phyloP scores from a whole-genome alignment of 2,329 filamentous ascomycete genomes.

The Amylocarpus encephaloides region DNA sequence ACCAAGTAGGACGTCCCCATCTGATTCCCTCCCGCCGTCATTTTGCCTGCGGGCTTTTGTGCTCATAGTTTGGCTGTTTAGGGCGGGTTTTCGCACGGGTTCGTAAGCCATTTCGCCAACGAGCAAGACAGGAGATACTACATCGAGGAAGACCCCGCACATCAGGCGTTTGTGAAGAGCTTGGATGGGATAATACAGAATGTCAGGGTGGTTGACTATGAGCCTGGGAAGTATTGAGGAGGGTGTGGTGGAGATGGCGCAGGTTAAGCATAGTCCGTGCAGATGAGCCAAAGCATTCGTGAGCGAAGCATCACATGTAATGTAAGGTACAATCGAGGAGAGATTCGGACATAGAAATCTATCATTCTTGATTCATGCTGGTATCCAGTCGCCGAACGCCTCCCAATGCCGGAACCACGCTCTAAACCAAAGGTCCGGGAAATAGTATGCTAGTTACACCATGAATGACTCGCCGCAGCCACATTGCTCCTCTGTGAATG shows the following conservation, averaged over 20 bases:
- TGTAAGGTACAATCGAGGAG: not conserved
- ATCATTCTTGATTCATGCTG: constrained; percentile 17
- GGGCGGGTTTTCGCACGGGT: constrained; percentile 62
- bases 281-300: not conserved
- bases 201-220: constrained; percentile 55
- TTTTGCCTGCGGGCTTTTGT: not conserved
- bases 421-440: constrained; percentile 9
- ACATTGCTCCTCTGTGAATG: constrained; percentile 74
- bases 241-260: not conserved
- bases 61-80: constrained; percentile 23
- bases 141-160: constrained; percentile 55
- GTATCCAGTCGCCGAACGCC: constrained; percentile 26
- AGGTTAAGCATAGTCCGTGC: not conserved
- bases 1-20: constrained; percentile 41
- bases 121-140: constrained; percentile 64
- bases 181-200: constrained; percentile 44
- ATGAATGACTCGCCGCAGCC: constrained; percentile 96
- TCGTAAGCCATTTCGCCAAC: constrained; percentile 60
- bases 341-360: not conserved
- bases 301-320: not conserved
- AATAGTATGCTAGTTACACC: constrained; percentile 42
- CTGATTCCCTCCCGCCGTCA: not conserved
- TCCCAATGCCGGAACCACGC: constrained; percentile 27
- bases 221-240: constrained; percentile 41
- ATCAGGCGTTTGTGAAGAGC: constrained; percentile 52